phyloP scores from a whole-genome alignment of 352 stramenopile genomes.

The Blastocystis sp. region DNA sequence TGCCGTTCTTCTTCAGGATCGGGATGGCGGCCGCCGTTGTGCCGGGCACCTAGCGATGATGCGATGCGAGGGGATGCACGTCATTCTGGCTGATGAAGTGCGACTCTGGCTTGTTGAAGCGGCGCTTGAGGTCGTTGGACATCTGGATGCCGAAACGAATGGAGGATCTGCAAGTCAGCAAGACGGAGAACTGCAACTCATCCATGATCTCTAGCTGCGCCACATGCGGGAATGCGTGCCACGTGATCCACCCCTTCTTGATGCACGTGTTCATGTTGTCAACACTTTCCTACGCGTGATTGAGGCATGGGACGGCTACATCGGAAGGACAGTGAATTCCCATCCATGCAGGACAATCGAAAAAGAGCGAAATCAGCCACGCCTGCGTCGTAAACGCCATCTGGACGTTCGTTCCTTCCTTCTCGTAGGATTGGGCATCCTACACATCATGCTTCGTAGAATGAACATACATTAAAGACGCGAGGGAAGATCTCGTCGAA shows the following conservation, averaged over 20 bases:
- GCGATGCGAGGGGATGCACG: background rate
- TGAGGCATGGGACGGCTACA: background rate
- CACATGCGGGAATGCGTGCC: slow-evolving; percentile 67
- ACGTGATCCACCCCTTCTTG: slow-evolving; percentile 65
- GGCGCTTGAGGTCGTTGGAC: slow-evolving; percentile 63
- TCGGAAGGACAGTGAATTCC: slow-evolving; percentile 64
- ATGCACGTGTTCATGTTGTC: slow-evolving; percentile 57
- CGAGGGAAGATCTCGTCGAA: slow-evolving; percentile 69
- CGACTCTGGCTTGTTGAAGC: slow-evolving; percentile 59
- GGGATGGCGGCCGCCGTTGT: slow-evolving; percentile 37
- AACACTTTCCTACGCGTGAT: slow-evolving; percentile 34
- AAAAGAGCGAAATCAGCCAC: slow-evolving; percentile 63
- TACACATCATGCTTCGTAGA: slow-evolving; percentile 13
- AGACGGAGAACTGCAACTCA: background rate
- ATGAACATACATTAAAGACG: slow-evolving; percentile 43
- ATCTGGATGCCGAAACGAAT: slow-evolving; percentile 65
- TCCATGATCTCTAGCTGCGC: slow-evolving; percentile 66
- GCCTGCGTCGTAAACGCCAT: slow-evolving; percentile 68
- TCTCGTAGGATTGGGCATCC: slow-evolving; percentile 35
- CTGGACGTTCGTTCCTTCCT: slow-evolving; percentile 38
- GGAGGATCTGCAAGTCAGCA: slow-evolving; percentile 43
- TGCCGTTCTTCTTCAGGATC: slow-evolving; percentile 63
- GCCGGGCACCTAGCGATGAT: slow-evolving; percentile 46
- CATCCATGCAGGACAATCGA: slow-evolving; percentile 39
- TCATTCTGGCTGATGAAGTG: slow-evolving; percentile 67